Evolutionary conservation across 768 basidiomycete species (phyloP).

Genomic region (Grammothele lineata): DNA sequence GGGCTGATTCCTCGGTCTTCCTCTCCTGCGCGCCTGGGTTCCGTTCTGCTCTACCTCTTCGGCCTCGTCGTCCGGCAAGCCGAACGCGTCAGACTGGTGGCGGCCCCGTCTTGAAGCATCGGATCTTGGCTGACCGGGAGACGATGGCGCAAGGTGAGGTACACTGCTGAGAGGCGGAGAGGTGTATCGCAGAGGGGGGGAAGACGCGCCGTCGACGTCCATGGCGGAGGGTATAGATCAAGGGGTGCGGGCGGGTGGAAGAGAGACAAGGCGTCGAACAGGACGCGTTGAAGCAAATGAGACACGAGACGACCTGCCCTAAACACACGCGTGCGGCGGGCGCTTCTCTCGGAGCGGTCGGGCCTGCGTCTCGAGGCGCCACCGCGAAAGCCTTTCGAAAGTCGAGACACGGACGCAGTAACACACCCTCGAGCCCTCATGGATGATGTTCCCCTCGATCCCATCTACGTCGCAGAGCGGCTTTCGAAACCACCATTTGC

Average conservation of each 20-base stretch:
- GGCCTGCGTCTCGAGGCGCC: too few relatives aligned
- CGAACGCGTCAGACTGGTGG: slow-evolving; percentile 30
- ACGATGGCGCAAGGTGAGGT: slow-evolving; percentile 34
- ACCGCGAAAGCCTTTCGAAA: too few relatives aligned
- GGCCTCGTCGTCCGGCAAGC: slow-evolving; percentile 39
- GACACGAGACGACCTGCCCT: slow-evolving; percentile 46
- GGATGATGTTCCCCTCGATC: slow-evolving; percentile 61
- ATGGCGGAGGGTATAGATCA: slow-evolving; percentile 31
- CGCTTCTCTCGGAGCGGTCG: too few relatives aligned
- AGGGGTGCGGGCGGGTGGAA: too few relatives aligned
- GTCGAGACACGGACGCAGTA: too few relatives aligned
- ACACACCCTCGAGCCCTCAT: too few relatives aligned
- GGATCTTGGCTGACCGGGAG: slow-evolving; percentile 22
- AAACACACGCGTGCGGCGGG: slow-evolving; percentile 23
- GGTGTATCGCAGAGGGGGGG: slow-evolving; percentile 48
- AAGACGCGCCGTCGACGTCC: slow-evolving; percentile 51
- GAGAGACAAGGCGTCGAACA: slow-evolving; percentile 16
- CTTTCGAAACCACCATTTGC: slow-evolving; percentile 73
- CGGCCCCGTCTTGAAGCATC: slow-evolving; percentile 21
- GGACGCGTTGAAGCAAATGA: slow-evolving; percentile 22
- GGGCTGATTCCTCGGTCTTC: slow-evolving; percentile 41
- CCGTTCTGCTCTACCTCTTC: slow-evolving; percentile 35
- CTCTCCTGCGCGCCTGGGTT: slow-evolving; percentile 27
- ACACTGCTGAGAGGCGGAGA: slow-evolving; percentile 53
- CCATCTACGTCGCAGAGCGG: slow-evolving; percentile 54